Base-by-base conservation (phyloP, 1,284 basidiomycete genomes). In the Cystobasidium sp. region DNA sequence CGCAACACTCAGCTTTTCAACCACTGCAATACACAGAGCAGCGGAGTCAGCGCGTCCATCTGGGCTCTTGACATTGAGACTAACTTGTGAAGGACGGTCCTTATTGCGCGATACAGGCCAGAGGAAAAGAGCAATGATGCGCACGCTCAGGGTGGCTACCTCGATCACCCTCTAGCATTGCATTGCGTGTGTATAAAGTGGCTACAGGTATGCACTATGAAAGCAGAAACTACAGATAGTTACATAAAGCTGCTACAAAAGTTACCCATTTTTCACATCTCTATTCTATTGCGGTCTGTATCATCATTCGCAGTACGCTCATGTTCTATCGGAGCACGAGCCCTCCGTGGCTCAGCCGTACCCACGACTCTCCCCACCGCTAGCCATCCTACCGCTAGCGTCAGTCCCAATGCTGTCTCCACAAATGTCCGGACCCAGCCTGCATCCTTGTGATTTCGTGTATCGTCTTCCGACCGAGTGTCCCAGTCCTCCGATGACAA, bases 1-100 rank as follows among this genome's bases (percentile, higher is more conserved):
- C 22, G 74, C 72, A 20, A 49, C 14, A 37, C 52, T 68, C 62
- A 76, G 74, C 68, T 78, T 51, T 37, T 75, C 37, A 22, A 52
- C 41, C 74, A 75, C 43, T 76, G 69, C 62, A 55, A 47, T 24
- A 68, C 68, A 37, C 46, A 49, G 37, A 14, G 14, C n/a, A 37
- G 44, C 51, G 47, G 16, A n/a, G 9, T 51, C 5, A 31, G 31
- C 31, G 2, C 2, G 31, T 31, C 5, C 31, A 31, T 31, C 31
- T 31, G 31, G 31, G 5, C 2, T 31, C 31, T 31, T 31, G 2
- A 5, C 31, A 31, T 31, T 31, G 31, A 5, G 31, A 31, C 31
- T 31, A 5, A 31, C 31, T 31, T 31, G 31, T 31, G 31, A 31
- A 31, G 31, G 31, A 31, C 1, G 31, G 31, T 31, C 2, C 31